Conservation (phyloP, 805 yeast genomes). For the Candida sonorensis region DNA sequence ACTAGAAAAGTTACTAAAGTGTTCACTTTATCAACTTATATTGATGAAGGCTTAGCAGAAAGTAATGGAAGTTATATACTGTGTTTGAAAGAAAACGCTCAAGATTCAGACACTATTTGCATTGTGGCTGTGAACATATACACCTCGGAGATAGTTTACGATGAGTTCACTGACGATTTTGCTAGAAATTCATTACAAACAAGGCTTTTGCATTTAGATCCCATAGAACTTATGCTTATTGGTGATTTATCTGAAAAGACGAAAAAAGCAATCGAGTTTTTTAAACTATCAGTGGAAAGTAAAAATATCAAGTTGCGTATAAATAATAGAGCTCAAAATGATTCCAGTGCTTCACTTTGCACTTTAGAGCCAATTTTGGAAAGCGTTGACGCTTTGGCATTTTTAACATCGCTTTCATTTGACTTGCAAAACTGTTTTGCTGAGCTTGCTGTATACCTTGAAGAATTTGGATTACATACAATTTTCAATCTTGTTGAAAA, state of each 20-base stretch:
- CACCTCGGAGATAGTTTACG: conserved; percentile 73
- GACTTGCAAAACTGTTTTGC: conserved; percentile 26
- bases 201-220: conserved; percentile 64
- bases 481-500: conserved; percentile 48
- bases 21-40: conserved; percentile 78
- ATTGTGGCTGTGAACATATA: conserved; percentile 62
- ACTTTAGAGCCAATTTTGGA: conserved; percentile 5
- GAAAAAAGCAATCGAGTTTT: conserved; percentile 15
- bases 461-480: conserved; percentile 54
- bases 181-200: conserved; percentile 64
- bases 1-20: conserved; percentile 62
- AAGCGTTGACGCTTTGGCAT: conserved; percentile 6
- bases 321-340: conserved; percentile 1
- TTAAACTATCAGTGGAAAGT: conserved; percentile 4
- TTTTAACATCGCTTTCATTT: conserved; percentile 11
- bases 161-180: conserved; percentile 56
- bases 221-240: conserved; percentile 61
- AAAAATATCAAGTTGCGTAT: conserved; percentile 7
- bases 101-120: conserved; percentile 24
- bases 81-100: conserved; percentile 31
- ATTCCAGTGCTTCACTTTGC: conserved; percentile 7
- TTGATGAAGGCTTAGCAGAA: conserved; percentile 34
- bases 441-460: conserved; percentile 46
- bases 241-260: conserved; percentile 33
- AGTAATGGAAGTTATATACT: conserved; percentile 39